These are phyloP conservation scores for Elsinoe batatas DNA, from an alignment of 2,329 filamentous ascomycete genomes.

Conservation along the genomic window DNA sequence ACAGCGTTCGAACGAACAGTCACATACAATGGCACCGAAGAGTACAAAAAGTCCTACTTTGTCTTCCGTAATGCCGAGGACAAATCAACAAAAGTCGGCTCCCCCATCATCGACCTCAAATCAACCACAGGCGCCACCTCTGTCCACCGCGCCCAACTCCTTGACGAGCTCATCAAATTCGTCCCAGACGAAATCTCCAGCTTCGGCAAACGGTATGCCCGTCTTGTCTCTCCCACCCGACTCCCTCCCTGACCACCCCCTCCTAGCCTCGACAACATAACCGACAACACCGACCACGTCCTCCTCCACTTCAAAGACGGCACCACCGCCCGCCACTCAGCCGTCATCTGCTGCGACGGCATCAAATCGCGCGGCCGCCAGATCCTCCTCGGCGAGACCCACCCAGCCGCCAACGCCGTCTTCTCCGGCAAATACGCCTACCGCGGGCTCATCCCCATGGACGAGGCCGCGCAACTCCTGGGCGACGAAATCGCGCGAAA, in stretches of 20 bases:
- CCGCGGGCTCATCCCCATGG: conserved; percentile 52
- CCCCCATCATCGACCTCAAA: conserved; percentile 21
- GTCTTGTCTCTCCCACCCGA: background rate
- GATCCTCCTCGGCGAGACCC: conserved; percentile 41
- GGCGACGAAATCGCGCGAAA: conserved; percentile 21
- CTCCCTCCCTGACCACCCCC: background rate
- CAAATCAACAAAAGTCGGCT: conserved; percentile 20
- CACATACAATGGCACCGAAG: conserved; percentile 29
- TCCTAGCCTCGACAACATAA: conserved; percentile 22
- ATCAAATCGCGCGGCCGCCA: conserved; percentile 49
- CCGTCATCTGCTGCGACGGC: conserved; percentile 45
- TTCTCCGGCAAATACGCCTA: conserved; percentile 54
- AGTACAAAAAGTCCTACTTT: conserved; percentile 28
- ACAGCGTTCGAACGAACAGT: conserved; percentile 20
- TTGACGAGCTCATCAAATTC: conserved; percentile 40
- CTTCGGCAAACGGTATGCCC: conserved; percentile 31
- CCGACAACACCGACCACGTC: conserved; percentile 14
- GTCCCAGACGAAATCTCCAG: conserved; percentile 34
- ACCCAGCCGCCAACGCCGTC: conserved; percentile 36
- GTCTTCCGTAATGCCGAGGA: conserved; percentile 31
- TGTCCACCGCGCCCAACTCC: conserved; percentile 40
- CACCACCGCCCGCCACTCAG: background rate
- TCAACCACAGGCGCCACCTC: conserved; percentile 21
- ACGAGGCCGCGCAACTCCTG: conserved; percentile 22
- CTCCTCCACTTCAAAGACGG: conserved; percentile 12